A percentile compares a stretch with the other conserved stretches of the same genome.
Conservation (phyloP, 2,329 filamentous ascomycete species). For the Ophiostoma ips region DNA sequence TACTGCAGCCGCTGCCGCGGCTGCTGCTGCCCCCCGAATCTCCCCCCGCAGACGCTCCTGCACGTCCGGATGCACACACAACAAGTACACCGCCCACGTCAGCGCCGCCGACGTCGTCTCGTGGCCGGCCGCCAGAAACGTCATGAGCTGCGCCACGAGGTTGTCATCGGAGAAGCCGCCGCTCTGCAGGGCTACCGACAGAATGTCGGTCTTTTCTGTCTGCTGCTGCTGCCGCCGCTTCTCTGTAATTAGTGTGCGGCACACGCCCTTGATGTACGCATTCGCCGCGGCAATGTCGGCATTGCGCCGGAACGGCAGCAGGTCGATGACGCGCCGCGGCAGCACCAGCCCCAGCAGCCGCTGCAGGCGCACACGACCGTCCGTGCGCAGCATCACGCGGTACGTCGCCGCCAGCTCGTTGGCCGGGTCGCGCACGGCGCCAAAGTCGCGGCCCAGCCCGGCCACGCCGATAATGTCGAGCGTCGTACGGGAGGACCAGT, state of each 20-base stretch:
- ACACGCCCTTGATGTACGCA: slow-evolving; percentile 47
- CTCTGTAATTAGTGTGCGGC: slow-evolving; percentile 51
- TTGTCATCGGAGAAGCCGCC: slow-evolving; percentile 65
- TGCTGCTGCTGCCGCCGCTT: slow-evolving; percentile 37
- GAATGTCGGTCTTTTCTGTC: slow-evolving; percentile 50
- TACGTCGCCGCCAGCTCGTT: slow-evolving; percentile 47
- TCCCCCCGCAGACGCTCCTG: slow-evolving; percentile 56
- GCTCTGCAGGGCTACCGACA: slow-evolving; percentile 65
- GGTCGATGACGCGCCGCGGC: slow-evolving; percentile 44
- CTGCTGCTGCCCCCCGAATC: too few relatives aligned
- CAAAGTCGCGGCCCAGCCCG: slow-evolving; percentile 58
- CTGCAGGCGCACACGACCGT: slow-evolving; percentile 37
- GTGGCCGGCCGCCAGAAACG: slow-evolving; percentile 70
- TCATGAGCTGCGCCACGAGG: slow-evolving; percentile 83
- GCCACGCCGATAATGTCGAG: slow-evolving; percentile 65
- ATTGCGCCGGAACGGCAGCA: slow-evolving; percentile 59
- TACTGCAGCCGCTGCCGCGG: too few relatives aligned
- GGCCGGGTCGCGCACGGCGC: slow-evolving; percentile 45
- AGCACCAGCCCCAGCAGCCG: slow-evolving; percentile 48
- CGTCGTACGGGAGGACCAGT: slow-evolving; percentile 54
- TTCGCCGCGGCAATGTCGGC: slow-evolving; percentile 43
- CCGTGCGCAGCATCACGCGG: slow-evolving; percentile 38
- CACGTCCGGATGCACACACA: slow-evolving; percentile 50
- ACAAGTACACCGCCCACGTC: slow-evolving; percentile 60
- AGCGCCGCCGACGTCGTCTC: slow-evolving; percentile 66